Evolutionary conservation across 371 early-diverging fungal genomes (phyloP), one percentile per base, ranked within the genome.

Genomic region (Mucor mucedo): DNA sequence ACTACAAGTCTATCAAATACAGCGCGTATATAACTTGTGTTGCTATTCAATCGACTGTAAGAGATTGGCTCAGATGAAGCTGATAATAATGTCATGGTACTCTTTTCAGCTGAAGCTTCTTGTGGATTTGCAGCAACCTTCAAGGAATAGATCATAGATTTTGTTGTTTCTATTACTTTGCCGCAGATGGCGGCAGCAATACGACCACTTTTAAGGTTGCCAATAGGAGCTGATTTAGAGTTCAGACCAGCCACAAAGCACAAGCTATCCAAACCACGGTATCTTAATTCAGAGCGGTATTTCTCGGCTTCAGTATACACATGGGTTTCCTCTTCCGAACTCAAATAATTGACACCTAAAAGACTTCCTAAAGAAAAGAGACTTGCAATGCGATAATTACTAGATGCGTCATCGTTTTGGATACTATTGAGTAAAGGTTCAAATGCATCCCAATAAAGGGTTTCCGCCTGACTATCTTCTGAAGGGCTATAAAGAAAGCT

Each of bases 11-110:
- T 57, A 40, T 82, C 83, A 63, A 79, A 87, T 2, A 83, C 71
- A 1, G 80, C 83, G 28, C 85, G 73, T 32, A 87, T 48, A 69
- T 79, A 85, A 41, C 85, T 85, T 0, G 84, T 82, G 27, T 78
- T 78, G 41, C 73, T 71, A 40, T 73, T 77, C 13, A 87, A 55
- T 9, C 87, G 78, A 13, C 71, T 66, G 33, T 84, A 87, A 5
- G 76, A 71, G 28, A 72, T 75, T 6, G 87, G 85, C 41, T 87
- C 87, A 2, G 73, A 76, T 8, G 74, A 66, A 5, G 59, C 40
- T 11, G 58, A 50, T 3, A 54, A 16, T 14, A 54, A 14, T 4
- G 45, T 14, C 11, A 53, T 27, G 27, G 58, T 14, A 29, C 42
- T 58, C 11, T 60, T 57, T 13, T 55, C 39, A 0, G 47, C 47